These are phyloP conservation scores for Penicillium diatomitis DNA, from an alignment of 495 filamentous ascomycete species.

Conservation along the genomic window DNA sequence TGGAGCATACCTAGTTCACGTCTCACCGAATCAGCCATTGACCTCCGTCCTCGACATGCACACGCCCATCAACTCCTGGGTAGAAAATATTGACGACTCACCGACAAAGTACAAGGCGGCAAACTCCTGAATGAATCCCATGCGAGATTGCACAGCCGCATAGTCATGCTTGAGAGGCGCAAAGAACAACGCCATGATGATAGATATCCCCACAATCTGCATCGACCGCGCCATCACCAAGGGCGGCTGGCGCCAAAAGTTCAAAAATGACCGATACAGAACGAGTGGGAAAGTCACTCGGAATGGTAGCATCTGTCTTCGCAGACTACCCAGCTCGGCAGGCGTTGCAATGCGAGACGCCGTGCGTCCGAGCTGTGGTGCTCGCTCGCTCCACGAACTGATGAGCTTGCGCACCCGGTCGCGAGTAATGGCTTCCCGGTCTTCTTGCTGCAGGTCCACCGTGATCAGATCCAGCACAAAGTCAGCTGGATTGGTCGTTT, in stretches of 20 bases:
- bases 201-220: conserved; percentile 57
- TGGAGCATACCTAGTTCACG: conserved; percentile 56
- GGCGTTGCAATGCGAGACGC: conserved; percentile 48
- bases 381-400: conserved; percentile 22
- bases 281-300: conserved; percentile 53
- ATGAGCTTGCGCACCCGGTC: conserved; percentile 51
- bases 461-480: conserved; percentile 70
- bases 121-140: conserved; percentile 63
- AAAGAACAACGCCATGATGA: conserved; percentile 62
- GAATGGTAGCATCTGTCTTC: conserved; percentile 52
- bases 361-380: conserved; percentile 12
- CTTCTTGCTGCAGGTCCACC: conserved; percentile 55
- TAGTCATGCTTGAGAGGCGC: conserved; percentile 60
- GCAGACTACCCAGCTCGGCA: conserved; percentile 58
- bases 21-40: too few species aligned
- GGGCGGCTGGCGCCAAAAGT: conserved; percentile 56
- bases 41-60: too few species aligned
- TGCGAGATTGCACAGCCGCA: conserved; percentile 55
- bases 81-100: conserved; percentile 25
- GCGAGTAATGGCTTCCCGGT: conserved; percentile 48
- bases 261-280: conserved; percentile 52
- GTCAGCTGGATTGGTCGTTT: conserved; percentile 63
- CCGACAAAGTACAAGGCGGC: conserved; percentile 63
- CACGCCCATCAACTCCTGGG: too few species aligned
- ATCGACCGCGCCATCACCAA: conserved; percentile 55